These are phyloP conservation scores for Solanum aculeatissimum DNA, from an alignment of 305 asterid genomes.

Conservation along the genomic window DNA sequence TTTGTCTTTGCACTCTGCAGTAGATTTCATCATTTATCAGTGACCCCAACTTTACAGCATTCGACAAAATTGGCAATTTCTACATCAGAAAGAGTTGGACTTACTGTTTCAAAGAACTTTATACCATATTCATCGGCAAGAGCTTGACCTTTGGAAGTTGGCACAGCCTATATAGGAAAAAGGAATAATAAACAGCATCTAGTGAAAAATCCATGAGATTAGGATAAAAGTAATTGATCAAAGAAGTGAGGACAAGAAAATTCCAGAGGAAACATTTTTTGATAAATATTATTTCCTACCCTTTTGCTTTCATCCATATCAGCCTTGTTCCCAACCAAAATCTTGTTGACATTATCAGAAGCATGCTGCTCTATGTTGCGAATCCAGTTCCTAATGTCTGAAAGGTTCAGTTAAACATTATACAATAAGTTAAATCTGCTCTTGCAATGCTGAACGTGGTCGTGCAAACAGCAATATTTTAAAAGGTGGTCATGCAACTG, in stretches of 20 bases:
- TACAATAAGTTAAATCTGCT: not conserved
- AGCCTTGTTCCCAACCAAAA: conserved; percentile 67
- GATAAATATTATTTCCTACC: conserved; percentile 13
- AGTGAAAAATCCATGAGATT: not conserved
- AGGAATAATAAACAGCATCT: not conserved
- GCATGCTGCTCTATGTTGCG: conserved; percentile 64
- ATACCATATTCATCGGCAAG: conserved; percentile 89
- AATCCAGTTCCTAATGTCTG: conserved; percentile 76
- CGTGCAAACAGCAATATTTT: not conserved
- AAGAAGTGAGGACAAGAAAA: not conserved
- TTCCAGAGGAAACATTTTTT: not conserved
- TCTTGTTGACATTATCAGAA: conserved; percentile 63
- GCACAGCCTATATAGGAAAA: conserved; percentile 44
- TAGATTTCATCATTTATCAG: not conserved
- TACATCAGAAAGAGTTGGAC: conserved; percentile 5
- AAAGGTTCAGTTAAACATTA: conserved; percentile 7
- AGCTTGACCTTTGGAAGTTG: conserved; percentile 73
- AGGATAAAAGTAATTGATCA: not conserved
- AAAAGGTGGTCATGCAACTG: not conserved
- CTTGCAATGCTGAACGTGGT: not conserved
- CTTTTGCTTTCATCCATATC: conserved; percentile 85
- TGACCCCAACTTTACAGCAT: not conserved
- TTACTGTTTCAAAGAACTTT: conserved; percentile 76
- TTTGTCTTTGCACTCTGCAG: conserved; percentile 38
- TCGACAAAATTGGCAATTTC: not conserved